A percentile compares a stretch with the other conserved stretches of the same genome.
These are phyloP conservation scores for Arabis alpina DNA, from an alignment of 345 rosid species.

Conservation along the genomic window DNA sequence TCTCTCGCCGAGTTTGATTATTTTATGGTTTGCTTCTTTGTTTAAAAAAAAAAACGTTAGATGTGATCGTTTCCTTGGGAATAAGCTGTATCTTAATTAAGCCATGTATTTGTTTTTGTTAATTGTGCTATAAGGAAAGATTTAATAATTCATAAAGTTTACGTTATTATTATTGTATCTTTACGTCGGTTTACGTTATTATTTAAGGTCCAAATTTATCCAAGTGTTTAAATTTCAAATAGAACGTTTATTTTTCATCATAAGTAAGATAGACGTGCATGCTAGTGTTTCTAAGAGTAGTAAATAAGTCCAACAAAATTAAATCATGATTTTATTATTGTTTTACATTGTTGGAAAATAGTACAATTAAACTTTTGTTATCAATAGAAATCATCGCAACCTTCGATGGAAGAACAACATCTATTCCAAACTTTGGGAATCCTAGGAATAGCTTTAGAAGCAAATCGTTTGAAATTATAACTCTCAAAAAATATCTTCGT, in stretches of 20 bases:
- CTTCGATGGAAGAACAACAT: background rate
- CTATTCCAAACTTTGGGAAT: conserved; percentile 2
- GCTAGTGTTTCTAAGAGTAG: no score
- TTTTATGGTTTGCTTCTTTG: conserved; percentile 21
- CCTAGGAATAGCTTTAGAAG: background rate
- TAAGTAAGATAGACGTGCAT: no score
- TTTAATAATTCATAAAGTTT: background rate
- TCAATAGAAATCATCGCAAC: background rate
- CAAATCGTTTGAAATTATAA: background rate
- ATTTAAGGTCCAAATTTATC: no score
- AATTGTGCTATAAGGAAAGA: background rate
- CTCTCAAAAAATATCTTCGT: background rate
- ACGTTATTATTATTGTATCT: background rate
- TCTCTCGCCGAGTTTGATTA: conserved; percentile 8
- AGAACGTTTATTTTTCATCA: no score
- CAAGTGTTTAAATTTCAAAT: no score
- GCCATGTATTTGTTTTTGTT: background rate
- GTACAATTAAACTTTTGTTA: background rate
- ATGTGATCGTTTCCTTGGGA: conserved; percentile 28
- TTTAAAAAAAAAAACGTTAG: background rate
- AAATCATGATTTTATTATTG: no score
- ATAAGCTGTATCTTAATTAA: conserved; percentile 16
- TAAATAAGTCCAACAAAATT: no score
- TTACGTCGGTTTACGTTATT: no score
- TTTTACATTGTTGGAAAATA: no score